phyloP scores from a whole-genome alignment of 2,329 filamentous ascomycete species.

The Sarocladium strictum region DNA sequence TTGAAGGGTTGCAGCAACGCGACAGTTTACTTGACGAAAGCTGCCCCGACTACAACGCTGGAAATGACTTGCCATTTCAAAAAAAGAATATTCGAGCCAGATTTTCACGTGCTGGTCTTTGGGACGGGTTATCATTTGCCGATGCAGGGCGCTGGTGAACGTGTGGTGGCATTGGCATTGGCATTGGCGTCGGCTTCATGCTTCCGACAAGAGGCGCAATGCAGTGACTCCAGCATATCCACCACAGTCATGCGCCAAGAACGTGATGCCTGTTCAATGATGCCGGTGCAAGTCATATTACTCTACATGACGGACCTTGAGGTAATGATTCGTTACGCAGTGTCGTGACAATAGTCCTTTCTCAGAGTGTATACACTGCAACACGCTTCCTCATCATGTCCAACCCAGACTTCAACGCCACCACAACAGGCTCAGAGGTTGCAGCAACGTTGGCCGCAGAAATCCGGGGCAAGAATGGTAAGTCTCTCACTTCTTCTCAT shows the following conservation, averaged over 20 bases:
- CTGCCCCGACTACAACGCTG: no score
- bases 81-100: not conserved
- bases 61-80: not conserved
- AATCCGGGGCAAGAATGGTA: slow-evolving; percentile 7
- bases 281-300: no score
- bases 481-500: not conserved
- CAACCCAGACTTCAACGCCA: slow-evolving; percentile 1
- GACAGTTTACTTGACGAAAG: no score
- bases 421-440: slow-evolving; percentile 4
- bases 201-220: not conserved
- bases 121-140: not conserved
- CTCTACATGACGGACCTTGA: no score
- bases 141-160: no score
- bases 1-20: not conserved
- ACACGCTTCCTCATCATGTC: not conserved
- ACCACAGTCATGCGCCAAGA: not conserved
- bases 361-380: not conserved
- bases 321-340: no score
- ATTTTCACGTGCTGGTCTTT: not conserved
- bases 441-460: not conserved
- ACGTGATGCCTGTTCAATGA: not conserved
- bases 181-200: not conserved
- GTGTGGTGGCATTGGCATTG: no score
- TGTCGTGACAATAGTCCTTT: not conserved
- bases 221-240: not conserved